These are phyloP conservation scores for Eucalyptus viminalis DNA, from an alignment of 345 rosid genomes.

Conservation along the genomic window DNA sequence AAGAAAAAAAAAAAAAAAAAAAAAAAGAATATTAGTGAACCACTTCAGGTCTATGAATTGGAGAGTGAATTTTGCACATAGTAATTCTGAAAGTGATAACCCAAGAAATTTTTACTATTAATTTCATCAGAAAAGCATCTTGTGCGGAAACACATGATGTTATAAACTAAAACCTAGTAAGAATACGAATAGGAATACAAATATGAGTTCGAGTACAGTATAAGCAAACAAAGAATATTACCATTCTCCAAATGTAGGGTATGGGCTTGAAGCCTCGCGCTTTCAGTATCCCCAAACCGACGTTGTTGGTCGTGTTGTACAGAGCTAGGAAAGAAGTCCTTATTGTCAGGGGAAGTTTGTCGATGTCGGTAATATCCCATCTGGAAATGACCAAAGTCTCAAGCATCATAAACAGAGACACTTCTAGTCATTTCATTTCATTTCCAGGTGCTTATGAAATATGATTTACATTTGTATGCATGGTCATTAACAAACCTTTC, in stretches of 20 bases:
- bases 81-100: not conserved
- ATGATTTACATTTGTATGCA: not conserved
- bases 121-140: not conserved
- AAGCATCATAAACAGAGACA: not conserved
- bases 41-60: not conserved
- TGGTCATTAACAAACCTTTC: not conserved
- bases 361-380: constrained; percentile 7
- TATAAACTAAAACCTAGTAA: not conserved
- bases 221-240: not conserved
- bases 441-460: not conserved
- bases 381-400: not conserved
- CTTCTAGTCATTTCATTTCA: not conserved
- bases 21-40: not conserved
- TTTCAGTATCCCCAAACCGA: not conserved
- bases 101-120: not conserved
- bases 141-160: not conserved
- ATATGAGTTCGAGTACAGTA: not conserved
- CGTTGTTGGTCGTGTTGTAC: constrained; percentile 1
- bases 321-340: not conserved
- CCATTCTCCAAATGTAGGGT: not conserved
- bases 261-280: not conserved
- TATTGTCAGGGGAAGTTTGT: constrained; percentile 1
- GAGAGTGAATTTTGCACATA: not conserved
- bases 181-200: not conserved
- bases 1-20: not conserved